Evolutionary conservation across 495 filamentous ascomycete genomes (phyloP).

Genomic region (Xylaria cubensis): DNA sequence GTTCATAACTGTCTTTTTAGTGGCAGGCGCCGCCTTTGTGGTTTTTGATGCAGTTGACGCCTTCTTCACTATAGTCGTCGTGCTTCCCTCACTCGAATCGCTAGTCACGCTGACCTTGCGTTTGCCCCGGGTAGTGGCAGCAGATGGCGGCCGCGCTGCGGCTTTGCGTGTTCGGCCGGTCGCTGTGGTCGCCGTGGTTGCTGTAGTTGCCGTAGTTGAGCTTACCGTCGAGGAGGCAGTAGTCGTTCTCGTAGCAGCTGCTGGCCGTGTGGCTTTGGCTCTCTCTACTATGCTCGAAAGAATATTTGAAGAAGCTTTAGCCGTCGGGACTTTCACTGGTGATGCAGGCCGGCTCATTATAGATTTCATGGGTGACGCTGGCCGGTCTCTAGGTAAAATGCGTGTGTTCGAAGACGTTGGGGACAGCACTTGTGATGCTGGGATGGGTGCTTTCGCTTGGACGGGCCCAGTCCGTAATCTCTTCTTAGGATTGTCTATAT

Average conservation of each 20-base stretch:
- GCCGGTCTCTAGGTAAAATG: slow-evolving; percentile 56
- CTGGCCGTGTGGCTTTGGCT: slow-evolving; percentile 54
- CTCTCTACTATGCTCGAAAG: slow-evolving; percentile 68
- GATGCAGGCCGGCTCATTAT: slow-evolving; percentile 49
- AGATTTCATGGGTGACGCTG: slow-evolving; percentile 46
- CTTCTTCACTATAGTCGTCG: slow-evolving; percentile 53
- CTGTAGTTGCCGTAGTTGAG: slow-evolving; percentile 38
- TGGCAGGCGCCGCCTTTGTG: slow-evolving; percentile 43
- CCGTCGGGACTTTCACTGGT: slow-evolving; percentile 51
- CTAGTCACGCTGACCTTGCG: slow-evolving; percentile 55
- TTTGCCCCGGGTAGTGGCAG: slow-evolving; percentile 48
- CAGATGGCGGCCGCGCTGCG: slow-evolving; percentile 37
- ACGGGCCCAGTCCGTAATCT: slow-evolving; percentile 38
- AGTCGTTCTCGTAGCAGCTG: slow-evolving; percentile 54
- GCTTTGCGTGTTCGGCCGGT: slow-evolving; percentile 47
- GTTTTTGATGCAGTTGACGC: slow-evolving; percentile 41
- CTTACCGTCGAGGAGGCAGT: slow-evolving; percentile 51
- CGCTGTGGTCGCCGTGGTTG: slow-evolving; percentile 36
- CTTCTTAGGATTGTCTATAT: slow-evolving; percentile 58
- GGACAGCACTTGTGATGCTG: slow-evolving; percentile 67
- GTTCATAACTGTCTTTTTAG: slow-evolving; percentile 49
- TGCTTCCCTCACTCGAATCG: slow-evolving; percentile 58
- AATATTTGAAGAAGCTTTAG: slow-evolving; percentile 43
- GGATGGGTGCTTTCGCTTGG: slow-evolving; percentile 33
- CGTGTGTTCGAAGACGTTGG: slow-evolving; percentile 83